These are phyloP conservation scores for Aureobasidium vineae DNA, from an alignment of 2,329 filamentous ascomycete species.

Conservation along the genomic window DNA sequence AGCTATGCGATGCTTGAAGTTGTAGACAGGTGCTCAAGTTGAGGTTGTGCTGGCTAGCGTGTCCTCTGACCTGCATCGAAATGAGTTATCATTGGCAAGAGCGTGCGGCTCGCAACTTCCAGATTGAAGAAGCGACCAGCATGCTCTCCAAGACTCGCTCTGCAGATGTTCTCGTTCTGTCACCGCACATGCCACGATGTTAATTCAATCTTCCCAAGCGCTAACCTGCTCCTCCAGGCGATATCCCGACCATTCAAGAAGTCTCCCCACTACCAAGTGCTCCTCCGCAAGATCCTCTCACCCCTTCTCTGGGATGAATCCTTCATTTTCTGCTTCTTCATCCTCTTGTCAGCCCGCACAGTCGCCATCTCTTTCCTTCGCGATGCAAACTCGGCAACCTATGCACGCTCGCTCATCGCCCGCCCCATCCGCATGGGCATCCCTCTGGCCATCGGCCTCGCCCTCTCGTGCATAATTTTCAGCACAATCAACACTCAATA, in stretches of 20 bases:
- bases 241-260: background rate
- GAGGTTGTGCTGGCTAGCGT: too few species aligned
- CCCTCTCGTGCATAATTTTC: conserved; percentile 42
- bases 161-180: background rate
- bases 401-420: conserved; percentile 45
- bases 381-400: conserved; percentile 38
- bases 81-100: background rate
- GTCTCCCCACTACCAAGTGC: conserved; percentile 35
- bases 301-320: conserved; percentile 49
- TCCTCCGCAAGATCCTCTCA: conserved; percentile 47
- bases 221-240: background rate
- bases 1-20: too few species aligned
- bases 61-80: too few species aligned
- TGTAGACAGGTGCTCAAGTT: too few species aligned
- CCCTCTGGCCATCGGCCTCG: conserved; percentile 44
- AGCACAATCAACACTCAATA: conserved; percentile 37
- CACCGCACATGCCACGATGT: too few species aligned
- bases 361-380: conserved; percentile 46
- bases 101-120: background rate
- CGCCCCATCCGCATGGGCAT: conserved; percentile 46
- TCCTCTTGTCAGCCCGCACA: conserved; percentile 48
- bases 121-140: too few species aligned
- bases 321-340: conserved; percentile 48
- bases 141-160: too few species aligned
- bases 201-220: too few species aligned